A percentile compares a stretch with the other conserved stretches of the same genome.
These are phyloP conservation scores for Scutellaria baicalensis DNA, from an alignment of 257 asterid species.

Conservation along the genomic window DNA sequence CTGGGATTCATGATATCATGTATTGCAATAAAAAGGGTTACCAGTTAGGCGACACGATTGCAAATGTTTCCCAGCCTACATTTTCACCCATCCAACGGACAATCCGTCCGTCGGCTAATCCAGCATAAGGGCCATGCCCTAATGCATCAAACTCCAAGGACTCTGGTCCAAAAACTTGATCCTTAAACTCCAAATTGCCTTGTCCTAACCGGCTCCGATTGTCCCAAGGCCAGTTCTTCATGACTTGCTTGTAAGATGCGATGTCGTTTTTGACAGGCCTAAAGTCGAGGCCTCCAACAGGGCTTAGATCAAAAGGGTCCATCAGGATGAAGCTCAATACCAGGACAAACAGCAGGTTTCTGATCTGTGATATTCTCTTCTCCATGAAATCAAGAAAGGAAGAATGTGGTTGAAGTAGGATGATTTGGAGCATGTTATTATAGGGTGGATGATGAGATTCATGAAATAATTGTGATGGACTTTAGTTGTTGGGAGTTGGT, in stretches of 20 bases:
- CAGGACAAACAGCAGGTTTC: slow-evolving; percentile 31
- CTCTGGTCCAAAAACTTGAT: slow-evolving; percentile 76
- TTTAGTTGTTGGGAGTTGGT: slow-evolving; percentile 28
- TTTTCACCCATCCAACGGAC: slow-evolving; percentile 83
- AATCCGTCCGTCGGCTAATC: slow-evolving; percentile 85
- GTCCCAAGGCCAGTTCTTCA: slow-evolving; percentile 70
- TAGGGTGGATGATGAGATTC: slow-evolving; percentile 19
- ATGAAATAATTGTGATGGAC: slow-evolving; percentile 42
- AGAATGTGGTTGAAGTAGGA: slow-evolving; percentile 6
- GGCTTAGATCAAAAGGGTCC: slow-evolving; percentile 79
- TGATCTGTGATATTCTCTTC: slow-evolving; percentile 26
- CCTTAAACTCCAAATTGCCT: slow-evolving; percentile 57
- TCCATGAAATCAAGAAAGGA: slow-evolving; percentile 34
- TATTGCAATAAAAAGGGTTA: slow-evolving; percentile 9
- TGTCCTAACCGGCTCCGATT: slow-evolving; percentile 55
- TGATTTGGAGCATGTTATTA: slow-evolving; percentile 12
- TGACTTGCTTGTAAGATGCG: slow-evolving; percentile 56
- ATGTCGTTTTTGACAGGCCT: slow-evolving; percentile 66
- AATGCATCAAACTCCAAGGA: slow-evolving; percentile 65
- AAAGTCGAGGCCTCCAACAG: slow-evolving; percentile 67
- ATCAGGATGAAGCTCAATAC: slow-evolving; percentile 37
- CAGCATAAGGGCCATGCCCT: slow-evolving; percentile 86
- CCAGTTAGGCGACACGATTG: slow-evolving; percentile 70
- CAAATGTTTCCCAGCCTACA: slow-evolving; percentile 83
- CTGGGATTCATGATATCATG: background rate